Evolutionary conservation across 768 basidiomycete species (phyloP).

Genomic region (Boletus rubropictus): DNA sequence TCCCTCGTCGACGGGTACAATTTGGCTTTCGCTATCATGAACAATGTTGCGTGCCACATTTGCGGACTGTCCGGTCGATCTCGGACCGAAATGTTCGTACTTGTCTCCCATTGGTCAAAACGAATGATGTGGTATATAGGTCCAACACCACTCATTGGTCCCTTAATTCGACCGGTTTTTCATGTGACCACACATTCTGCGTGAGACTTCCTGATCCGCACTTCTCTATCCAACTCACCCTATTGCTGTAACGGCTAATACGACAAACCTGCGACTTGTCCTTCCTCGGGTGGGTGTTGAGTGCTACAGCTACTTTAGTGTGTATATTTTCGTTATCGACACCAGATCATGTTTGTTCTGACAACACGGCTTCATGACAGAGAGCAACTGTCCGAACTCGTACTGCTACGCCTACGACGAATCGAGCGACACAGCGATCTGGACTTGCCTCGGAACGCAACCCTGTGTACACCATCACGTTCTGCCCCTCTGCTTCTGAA

Average conservation of each 20-base stretch:
- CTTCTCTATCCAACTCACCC: constrained; percentile 42
- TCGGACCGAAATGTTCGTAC: constrained; percentile 48
- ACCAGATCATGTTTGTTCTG: background rate
- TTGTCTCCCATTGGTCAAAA: background rate
- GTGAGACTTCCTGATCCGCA: background rate
- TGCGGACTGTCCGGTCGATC: constrained; percentile 57
- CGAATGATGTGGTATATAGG: constrained; percentile 28
- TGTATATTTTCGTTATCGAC: constrained; percentile 3
- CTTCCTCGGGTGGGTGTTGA: constrained; percentile 38
- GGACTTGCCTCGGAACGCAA: constrained; percentile 35
- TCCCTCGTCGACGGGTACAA: constrained; percentile 66
- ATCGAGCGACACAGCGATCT: constrained; percentile 39
- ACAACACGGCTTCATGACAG: constrained; percentile 18
- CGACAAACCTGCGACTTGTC: constrained; percentile 51
- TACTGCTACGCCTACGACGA: constrained; percentile 53
- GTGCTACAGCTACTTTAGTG: constrained; percentile 45
- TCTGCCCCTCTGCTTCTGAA: constrained; percentile 34
- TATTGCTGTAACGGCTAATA: constrained; percentile 62
- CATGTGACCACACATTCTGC: constrained; percentile 14
- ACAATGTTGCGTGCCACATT: constrained; percentile 49
- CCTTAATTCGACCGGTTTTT: constrained; percentile 47
- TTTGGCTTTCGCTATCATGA: constrained; percentile 53
- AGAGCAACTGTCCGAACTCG: constrained; percentile 39
- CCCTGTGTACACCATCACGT: constrained; percentile 42
- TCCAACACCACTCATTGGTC: constrained; percentile 47